A percentile compares a stretch with the other conserved stretches of the same genome.
These are phyloP conservation scores for Phylloboletellus chloephorus DNA, from an alignment of 1,284 basidiomycete species.

Conservation along the genomic window DNA sequence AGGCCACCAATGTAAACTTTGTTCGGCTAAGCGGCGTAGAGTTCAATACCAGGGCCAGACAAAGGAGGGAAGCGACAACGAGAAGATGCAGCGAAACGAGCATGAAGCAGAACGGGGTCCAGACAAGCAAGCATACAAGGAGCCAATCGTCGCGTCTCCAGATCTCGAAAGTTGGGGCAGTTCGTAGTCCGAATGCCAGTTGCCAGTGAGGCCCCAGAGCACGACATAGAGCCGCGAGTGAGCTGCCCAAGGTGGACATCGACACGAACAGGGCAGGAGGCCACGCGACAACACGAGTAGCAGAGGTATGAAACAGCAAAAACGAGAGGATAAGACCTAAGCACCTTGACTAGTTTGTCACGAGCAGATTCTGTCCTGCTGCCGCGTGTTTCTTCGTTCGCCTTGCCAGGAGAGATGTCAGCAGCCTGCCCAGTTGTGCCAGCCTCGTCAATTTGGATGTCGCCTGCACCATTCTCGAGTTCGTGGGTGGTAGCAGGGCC, in stretches of 20 bases:
- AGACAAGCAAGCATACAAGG: constrained; percentile 24
- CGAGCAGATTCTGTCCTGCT: constrained; percentile 43
- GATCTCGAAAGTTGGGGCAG: constrained; percentile 19
- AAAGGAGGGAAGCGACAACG: constrained; percentile 43
- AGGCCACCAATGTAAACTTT: constrained; percentile 86
- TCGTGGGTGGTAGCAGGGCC: constrained; percentile 35
- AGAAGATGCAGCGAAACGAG: constrained; percentile 34
- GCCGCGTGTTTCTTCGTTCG: constrained; percentile 36
- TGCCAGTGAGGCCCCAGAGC: constrained; percentile 20
- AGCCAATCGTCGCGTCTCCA: constrained; percentile 13
- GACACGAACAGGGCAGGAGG: constrained; percentile 22
- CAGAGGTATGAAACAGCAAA: constrained; percentile 27
- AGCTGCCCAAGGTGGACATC: constrained; percentile 19
- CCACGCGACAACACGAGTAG: constrained; percentile 19
- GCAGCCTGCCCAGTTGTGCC: constrained; percentile 8
- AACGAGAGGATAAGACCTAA: constrained; percentile 61
- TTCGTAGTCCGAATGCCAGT: constrained; percentile 20
- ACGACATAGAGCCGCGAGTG: constrained; percentile 12
- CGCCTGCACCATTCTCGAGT: constrained; percentile 22
- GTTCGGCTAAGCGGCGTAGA: constrained; percentile 71
- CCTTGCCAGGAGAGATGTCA: constrained; percentile 26
- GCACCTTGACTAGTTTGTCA: constrained; percentile 85
- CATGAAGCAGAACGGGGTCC: constrained; percentile 20
- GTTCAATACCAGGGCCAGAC: constrained; percentile 52
- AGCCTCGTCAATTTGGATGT: constrained; percentile 27